Percentiles rank a stretch among this genome's conserved stretches.
These are phyloP conservation scores for Camillea tinctor DNA, from an alignment of 2,329 filamentous ascomycete species.

Conservation along the genomic window DNA sequence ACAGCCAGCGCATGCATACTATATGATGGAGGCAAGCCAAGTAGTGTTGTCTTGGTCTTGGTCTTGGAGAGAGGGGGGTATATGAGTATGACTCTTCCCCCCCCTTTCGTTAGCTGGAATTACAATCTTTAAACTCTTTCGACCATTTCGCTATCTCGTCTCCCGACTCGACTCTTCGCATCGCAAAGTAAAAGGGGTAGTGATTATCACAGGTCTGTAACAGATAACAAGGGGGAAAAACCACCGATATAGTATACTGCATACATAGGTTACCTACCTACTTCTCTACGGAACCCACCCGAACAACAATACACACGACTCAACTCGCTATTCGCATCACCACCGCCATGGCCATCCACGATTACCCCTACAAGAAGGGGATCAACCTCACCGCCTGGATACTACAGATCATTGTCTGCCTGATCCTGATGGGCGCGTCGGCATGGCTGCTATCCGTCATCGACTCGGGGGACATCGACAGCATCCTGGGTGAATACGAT, in stretches of 20 bases:
- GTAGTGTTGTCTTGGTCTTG: too few relatives aligned
- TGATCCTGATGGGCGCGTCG: constrained; percentile 19
- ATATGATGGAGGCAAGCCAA: neutral
- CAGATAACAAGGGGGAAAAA: neutral
- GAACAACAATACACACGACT: constrained; percentile 1
- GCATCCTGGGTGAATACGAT: constrained; percentile 1
- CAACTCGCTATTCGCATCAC: too few relatives aligned
- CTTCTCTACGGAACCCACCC: too few relatives aligned
- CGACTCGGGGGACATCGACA: neutral
- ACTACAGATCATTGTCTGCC: constrained; percentile 23
- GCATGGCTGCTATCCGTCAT: constrained; percentile 12
- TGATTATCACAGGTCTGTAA: neutral
- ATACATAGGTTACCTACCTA: too few relatives aligned
- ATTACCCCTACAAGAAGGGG: constrained; percentile 25
- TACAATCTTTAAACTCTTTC: too few relatives aligned
- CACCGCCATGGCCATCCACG: constrained; percentile 18
- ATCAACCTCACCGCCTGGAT: constrained; percentile 28
- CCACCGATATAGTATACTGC: too few relatives aligned
- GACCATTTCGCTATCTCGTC: too few relatives aligned
- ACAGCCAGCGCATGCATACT: neutral
- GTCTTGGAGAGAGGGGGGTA: too few relatives aligned
- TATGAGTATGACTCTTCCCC: neutral
- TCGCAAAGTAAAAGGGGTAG: too few relatives aligned
- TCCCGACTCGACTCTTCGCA: too few relatives aligned
- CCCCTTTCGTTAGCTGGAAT: neutral